Percentiles rank a stretch among this genome's conserved stretches.
Conservation (phyloP, 768 basidiomycete genomes). For the Agaricus subrufescens region DNA sequence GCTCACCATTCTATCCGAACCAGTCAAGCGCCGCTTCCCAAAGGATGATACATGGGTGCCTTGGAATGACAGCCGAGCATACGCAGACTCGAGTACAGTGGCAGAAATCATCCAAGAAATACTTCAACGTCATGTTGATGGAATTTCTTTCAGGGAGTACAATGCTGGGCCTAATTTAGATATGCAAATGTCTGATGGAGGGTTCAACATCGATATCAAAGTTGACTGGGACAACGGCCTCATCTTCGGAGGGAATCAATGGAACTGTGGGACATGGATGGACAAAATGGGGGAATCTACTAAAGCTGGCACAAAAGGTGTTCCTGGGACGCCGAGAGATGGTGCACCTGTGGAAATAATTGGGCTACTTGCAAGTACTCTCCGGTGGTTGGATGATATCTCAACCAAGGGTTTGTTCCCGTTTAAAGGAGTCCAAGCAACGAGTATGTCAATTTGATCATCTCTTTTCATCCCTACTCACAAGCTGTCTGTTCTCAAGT, state of each 20-base stretch:
- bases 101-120: slow-evolving; percentile 98
- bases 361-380: slow-evolving; percentile 86
- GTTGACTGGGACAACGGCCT: slow-evolving; percentile 98
- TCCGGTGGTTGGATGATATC: slow-evolving; percentile 82
- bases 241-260: slow-evolving; percentile 78
- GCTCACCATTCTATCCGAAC: slow-evolving; percentile 69
- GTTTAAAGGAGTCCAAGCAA: slow-evolving; percentile 82
- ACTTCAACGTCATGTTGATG: slow-evolving; percentile 86
- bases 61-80: slow-evolving; percentile 86
- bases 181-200: slow-evolving; percentile 90
- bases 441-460: slow-evolving; percentile 46
- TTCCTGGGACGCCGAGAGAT: slow-evolving; percentile 94
- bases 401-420: slow-evolving; percentile 70
- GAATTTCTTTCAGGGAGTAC: slow-evolving; percentile 92
- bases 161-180: slow-evolving; percentile 98
- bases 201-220: slow-evolving; percentile 88
- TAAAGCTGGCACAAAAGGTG: slow-evolving; percentile 89
- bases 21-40: slow-evolving; percentile 91
- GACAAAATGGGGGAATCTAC: slow-evolving; percentile 96
- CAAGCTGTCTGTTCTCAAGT: slow-evolving; percentile 40
- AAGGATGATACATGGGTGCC: slow-evolving; percentile 89
- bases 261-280: slow-evolving; percentile 97
- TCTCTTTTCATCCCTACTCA: neutral
- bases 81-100: slow-evolving; percentile 73
- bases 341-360: slow-evolving; percentile 96